Evolutionary conservation across 2,329 filamentous ascomycete genomes (phyloP).

Genomic region (Magnaporthiopsis incrustans): DNA sequence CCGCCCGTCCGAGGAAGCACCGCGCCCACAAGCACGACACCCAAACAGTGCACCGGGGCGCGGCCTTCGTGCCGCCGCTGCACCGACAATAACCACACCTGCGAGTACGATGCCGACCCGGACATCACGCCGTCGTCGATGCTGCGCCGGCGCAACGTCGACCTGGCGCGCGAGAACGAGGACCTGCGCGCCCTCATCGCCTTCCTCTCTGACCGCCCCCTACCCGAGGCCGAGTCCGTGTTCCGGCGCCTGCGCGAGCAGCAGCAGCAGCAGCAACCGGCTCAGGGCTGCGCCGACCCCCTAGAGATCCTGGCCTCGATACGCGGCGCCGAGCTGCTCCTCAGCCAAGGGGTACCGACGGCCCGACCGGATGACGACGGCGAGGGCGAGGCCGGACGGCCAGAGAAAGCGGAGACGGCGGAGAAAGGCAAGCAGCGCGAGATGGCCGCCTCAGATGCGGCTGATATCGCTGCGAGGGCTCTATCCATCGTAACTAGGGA

Average conservation of each 20-base stretch:
- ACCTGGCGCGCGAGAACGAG: constrained; percentile 2
- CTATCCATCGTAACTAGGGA: too few species aligned
- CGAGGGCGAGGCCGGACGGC: too few species aligned
- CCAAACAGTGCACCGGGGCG: constrained; percentile 5
- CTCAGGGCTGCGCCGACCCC: not conserved
- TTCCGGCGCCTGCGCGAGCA: not conserved
- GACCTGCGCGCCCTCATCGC: constrained; percentile 3
- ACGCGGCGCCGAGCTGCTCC: not conserved
- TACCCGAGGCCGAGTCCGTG: not conserved
- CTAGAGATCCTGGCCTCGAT: not conserved
- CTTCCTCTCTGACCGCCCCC: not conserved
- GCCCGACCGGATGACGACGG: too few species aligned
- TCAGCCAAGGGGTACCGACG: not conserved
- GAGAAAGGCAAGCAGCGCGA: too few species aligned
- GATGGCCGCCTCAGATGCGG: too few species aligned
- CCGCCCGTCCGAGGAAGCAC: not conserved
- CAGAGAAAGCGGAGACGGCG: too few species aligned
- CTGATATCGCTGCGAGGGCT: too few species aligned
- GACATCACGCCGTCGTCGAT: constrained; percentile 1
- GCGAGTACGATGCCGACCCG: constrained; percentile 8
- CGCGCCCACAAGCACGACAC: not conserved
- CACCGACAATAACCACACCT: not conserved
- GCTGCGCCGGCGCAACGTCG: not conserved
- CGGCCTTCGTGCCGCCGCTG: constrained; percentile 5
- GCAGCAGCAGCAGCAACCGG: not conserved